These are phyloP conservation scores for Fragaria nilgerrensis DNA, from an alignment of 306 rosid genomes.

Conservation along the genomic window DNA sequence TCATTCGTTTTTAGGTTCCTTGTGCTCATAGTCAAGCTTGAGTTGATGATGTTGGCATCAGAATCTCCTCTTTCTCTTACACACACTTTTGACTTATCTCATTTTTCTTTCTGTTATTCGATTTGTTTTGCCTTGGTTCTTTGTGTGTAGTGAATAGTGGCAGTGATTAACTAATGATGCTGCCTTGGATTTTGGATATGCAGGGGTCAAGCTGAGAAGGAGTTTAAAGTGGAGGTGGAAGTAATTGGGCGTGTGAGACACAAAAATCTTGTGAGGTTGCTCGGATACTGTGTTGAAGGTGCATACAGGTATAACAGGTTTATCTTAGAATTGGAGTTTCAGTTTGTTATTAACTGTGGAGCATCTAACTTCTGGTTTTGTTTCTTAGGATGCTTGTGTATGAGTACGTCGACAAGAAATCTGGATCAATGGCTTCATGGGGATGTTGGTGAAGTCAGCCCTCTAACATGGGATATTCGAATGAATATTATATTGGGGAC, in stretches of 20 bases:
- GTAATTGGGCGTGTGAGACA: conserved; percentile 94
- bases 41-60: conserved; percentile 22
- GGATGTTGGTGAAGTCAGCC: conserved; percentile 84
- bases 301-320: conserved; percentile 70
- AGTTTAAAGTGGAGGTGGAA: conserved; percentile 94
- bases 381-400: conserved; percentile 92
- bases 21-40: conserved; percentile 28
- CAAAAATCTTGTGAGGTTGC: conserved; percentile 95
- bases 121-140: background rate
- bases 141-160: background rate
- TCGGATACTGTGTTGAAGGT: conserved; percentile 98
- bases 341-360: conserved; percentile 10
- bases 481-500: conserved; percentile 80
- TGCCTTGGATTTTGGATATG: conserved; percentile 14
- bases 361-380: conserved; percentile 18
- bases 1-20: conserved; percentile 26
- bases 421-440: conserved; percentile 98
- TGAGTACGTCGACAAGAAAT: conserved; percentile 89
- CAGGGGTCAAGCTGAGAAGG: conserved; percentile 99
- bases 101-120: background rate
- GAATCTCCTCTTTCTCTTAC: conserved; percentile 8
- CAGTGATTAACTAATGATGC: background rate
- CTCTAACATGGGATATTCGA: conserved; percentile 87
- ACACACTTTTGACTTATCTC: conserved; percentile 1
- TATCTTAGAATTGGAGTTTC: conserved; percentile 9